Evolutionary conservation across 176 grass and related monocot species (phyloP), one percentile per base, ranked within the genome.

Genomic region (Eremochloa ophiuroides): DNA sequence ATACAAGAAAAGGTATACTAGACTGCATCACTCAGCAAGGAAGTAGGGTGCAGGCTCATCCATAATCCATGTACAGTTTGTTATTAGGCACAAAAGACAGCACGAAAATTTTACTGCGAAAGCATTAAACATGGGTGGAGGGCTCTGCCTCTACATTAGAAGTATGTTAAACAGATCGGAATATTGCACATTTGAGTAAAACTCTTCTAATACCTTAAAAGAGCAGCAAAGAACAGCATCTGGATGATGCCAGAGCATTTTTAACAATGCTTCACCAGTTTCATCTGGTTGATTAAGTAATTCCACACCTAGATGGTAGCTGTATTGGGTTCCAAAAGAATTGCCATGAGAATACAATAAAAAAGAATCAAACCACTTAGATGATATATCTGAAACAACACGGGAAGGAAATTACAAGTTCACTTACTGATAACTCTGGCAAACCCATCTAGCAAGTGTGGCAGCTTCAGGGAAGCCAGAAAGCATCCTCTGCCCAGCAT

Each of bases 181-280:
- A 47, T 16, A 77, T 31, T 41, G 30, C 15, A 26, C 0, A 48
- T 3, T 65, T 26, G 22, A 60, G 26, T 23, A 4, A 2, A 41
- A 47, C 43, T 55, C 35, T 18, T 66, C 40, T n/a, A 0, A 26
- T 91, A 93, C 95, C 92, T 98, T 93, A 73, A 98, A 93, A 33
- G 95, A 91, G 74, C 92, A 98, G 90, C 92, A 98, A 43, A 98
- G 62, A 65, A 98, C 84, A 62, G 95, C 95, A 86, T 98, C 92
- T 87, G 85, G 92, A 63, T 98, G 84, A 83, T 98, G 90, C 95
- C 95, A 98, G 47, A 98, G 84, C 83, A 84, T 88, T 81, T 98
- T 98, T 83, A 98, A 77, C 60, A 94, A 84, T 31, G 87, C 69
- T 38, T 95, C 95, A 69, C 85, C 84, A 51, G 84, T 82, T 80